phyloP scores from a whole-genome alignment of 495 filamentous ascomycete species.

The Aspergillus mulundensis region DNA sequence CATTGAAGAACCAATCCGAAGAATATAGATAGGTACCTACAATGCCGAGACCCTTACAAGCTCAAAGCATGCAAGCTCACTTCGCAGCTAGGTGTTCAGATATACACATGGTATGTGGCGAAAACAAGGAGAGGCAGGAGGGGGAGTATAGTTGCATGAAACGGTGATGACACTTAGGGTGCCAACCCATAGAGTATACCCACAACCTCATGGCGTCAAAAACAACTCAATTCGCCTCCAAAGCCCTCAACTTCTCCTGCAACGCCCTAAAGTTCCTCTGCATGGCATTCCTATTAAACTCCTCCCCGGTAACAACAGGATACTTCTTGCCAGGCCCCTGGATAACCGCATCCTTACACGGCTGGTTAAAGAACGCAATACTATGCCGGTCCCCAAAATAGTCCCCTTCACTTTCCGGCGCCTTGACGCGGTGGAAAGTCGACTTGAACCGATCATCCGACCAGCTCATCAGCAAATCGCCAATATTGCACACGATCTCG shows the following conservation, averaged over 20 bases:
- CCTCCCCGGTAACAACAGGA: not conserved
- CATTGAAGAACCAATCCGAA: too few species aligned
- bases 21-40: too few species aligned
- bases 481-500: slow-evolving; percentile 65
- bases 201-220: too few species aligned
- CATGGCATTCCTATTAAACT: slow-evolving; percentile 4
- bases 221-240: not conserved
- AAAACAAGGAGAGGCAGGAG: too few species aligned
- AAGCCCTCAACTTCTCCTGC: not conserved
- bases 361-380: slow-evolving; percentile 66
- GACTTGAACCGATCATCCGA: slow-evolving; percentile 67
- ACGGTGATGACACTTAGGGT: too few species aligned
- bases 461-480: slow-evolving; percentile 66
- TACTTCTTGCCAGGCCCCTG: slow-evolving; percentile 61
- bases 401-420: slow-evolving; percentile 48
- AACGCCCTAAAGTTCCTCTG: slow-evolving; percentile 4
- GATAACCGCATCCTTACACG: slow-evolving; percentile 54
- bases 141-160: too few species aligned
- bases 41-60: too few species aligned
- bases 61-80: too few species aligned
- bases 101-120: too few species aligned
- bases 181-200: too few species aligned
- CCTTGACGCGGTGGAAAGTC: slow-evolving; percentile 59
- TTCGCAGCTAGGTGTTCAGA: too few species aligned
- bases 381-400: slow-evolving; percentile 58